A percentile compares a stretch with the other conserved stretches of the same genome.
phyloP scores from a whole-genome alignment of 1,284 basidiomycete genomes.

The Sanghuangporus baumii region DNA sequence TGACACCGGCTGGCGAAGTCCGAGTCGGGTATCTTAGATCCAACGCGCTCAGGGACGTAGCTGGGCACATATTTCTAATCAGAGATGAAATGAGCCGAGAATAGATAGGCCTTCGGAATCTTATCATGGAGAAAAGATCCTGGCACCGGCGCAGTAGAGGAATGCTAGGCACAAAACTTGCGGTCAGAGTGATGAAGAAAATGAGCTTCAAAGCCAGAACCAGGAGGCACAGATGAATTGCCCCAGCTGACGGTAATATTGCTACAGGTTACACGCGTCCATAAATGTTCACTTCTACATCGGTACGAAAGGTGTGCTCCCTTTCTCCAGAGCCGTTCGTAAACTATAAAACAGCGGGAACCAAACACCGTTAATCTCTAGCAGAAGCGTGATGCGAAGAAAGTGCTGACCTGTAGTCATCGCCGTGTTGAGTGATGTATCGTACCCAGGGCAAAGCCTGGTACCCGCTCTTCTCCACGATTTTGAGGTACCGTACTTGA shows the following conservation, averaged over 20 bases:
- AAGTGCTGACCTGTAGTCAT: slow-evolving; percentile 77
- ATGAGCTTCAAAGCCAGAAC: neutral
- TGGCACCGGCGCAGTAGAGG: no score
- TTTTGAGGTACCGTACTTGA: slow-evolving; percentile 94
- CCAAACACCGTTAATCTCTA: neutral
- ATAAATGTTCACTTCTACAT: slow-evolving; percentile 24
- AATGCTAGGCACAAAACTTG: no score
- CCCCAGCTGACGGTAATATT: neutral
- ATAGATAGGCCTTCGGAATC: no score
- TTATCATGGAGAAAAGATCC: no score
- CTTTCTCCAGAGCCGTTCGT: slow-evolving; percentile 73
- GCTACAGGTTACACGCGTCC: neutral
- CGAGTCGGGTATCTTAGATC: no score
- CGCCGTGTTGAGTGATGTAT: slow-evolving; percentile 94
- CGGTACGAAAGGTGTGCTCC: slow-evolving; percentile 61
- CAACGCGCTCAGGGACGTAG: no score
- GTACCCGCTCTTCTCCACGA: slow-evolving; percentile 97
- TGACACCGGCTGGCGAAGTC: no score
- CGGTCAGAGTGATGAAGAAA: no score
- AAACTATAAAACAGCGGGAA: slow-evolving; percentile 38
- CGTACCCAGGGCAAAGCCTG: slow-evolving; percentile 90
- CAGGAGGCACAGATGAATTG: neutral
- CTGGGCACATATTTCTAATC: no score
- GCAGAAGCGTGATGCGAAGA: neutral
- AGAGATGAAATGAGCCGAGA: no score